Base-by-base conservation (phyloP, 352 stramenopile species). In the Phytophthora pistaciae region DNA sequence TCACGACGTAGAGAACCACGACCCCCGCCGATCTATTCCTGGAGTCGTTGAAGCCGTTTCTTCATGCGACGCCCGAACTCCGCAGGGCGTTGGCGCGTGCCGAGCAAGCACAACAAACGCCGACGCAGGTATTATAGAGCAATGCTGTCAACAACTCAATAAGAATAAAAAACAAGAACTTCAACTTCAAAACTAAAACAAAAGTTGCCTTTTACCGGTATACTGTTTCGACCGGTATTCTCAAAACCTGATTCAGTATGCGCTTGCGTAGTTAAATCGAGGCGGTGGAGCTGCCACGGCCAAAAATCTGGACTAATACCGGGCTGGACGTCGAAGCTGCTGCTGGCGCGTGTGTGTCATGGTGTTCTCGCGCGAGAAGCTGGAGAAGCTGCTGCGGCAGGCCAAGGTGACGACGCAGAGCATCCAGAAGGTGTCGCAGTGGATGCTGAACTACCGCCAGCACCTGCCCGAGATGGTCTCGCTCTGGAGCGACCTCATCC, bases 391-490 rank as follows among this genome's bases (percentile, higher is more conserved):
- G 59, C 80, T 95, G 49, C 82, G 77, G 40, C 71, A 84, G 48
- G 84, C 83, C 58, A 93, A 95, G 63, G 81, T 91, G 64, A 91
- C 88, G 70, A 90, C 91, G 58, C 85, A 92, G 70, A 94, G 86
- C 74, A 96, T 96, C 68, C 89, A 96, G 78, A 79, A 74, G 65
- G 83, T 91, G 29, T 91, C 85, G 10, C 79, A 80, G 29, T 96
- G 87, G 87, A 94, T 96, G 66, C 74, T 96, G 25, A 85, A 78
- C 42, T 68, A 90, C 40, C 86, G 86, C 44, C 73, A 82, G 48
- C 71, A 79, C 36, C 60, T 96, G 31, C 20, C 50, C 16, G 88
- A 91, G 65, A 93, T 95, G 68, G 86, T 91, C 10, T 66, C 71
- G 14, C 44, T 88, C 11, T 96, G 89, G 89, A 65, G 60, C 44